phyloP scores from a whole-genome alignment of 768 basidiomycete genomes.

The Pisolithus orientalis region DNA sequence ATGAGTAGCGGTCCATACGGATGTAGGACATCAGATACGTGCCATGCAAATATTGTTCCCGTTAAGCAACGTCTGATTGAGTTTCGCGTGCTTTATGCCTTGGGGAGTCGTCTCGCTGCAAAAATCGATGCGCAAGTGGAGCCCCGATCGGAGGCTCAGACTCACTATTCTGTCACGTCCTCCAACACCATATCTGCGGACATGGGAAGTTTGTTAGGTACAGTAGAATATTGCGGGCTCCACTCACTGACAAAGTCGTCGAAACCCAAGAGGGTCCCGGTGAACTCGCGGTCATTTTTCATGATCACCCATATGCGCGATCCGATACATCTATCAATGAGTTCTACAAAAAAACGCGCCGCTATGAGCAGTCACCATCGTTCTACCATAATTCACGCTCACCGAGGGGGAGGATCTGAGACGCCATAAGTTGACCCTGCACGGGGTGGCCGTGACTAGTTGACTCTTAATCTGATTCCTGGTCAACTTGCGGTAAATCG shows the following conservation, averaged over 20 bases:
- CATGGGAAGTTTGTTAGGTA: not conserved
- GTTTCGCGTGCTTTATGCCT: constrained; percentile 71
- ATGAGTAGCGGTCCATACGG: constrained; percentile 2
- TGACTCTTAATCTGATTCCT: no score
- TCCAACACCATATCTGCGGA: constrained; percentile 84
- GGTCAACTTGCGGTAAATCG: no score
- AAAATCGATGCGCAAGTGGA: not conserved
- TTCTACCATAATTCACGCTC: constrained; percentile 10
- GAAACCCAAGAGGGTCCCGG: constrained; percentile 89
- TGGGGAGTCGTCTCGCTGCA: constrained; percentile 80
- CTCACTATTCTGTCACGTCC: constrained; percentile 92
- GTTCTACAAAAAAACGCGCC: constrained; percentile 43
- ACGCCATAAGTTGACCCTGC: constrained; percentile 54
- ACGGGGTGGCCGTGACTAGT: no score
- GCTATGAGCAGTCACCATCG: not conserved
- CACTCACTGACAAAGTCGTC: constrained; percentile 99
- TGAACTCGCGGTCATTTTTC: constrained; percentile 97
- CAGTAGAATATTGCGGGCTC: not conserved
- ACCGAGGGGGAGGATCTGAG: constrained; percentile 93
- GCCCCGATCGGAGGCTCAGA: constrained; percentile 22
- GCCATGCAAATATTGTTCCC: constrained; percentile 98
- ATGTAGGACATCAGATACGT: constrained; percentile 19
- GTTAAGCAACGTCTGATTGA: constrained; percentile 86
- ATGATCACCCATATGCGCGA: constrained; percentile 97
- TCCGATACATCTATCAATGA: constrained; percentile 97